Evolutionary conservation across 306 rosid genomes (phyloP).

Genomic region (Malus asiatica): DNA sequence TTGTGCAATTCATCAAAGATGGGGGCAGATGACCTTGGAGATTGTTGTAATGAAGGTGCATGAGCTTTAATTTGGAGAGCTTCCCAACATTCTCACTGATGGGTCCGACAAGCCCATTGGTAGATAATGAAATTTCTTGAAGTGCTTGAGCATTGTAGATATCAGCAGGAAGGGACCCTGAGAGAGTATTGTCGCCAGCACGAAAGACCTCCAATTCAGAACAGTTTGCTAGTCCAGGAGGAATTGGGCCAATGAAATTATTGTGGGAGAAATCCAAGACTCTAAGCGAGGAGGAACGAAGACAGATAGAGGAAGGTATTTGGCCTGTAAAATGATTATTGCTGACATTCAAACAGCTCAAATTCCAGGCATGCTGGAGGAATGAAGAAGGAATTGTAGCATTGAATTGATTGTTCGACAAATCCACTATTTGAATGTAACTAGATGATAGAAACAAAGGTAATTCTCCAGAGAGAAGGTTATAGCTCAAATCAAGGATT

Average conservation of each 20-base stretch:
- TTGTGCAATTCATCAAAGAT: conserved; percentile 4
- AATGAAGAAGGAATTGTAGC: neutral
- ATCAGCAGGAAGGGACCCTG: neutral
- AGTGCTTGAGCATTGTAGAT: neutral
- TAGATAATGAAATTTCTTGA: neutral
- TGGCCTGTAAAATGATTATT: neutral
- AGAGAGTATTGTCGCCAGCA: neutral
- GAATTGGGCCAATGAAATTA: neutral
- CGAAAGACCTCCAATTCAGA: neutral
- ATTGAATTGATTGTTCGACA: neutral
- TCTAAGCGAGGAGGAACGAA: neutral
- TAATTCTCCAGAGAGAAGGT: neutral
- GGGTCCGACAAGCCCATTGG: neutral
- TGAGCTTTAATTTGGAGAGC: neutral
- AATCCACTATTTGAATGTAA: neutral
- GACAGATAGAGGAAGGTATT: neutral
- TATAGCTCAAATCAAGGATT: neutral
- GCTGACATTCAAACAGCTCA: neutral
- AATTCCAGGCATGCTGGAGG: neutral
- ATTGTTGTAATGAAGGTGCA: neutral
- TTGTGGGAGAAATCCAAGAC: neutral
- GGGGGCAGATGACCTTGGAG: neutral
- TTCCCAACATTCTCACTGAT: neutral
- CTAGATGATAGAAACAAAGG: neutral
- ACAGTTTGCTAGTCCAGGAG: neutral